Evolutionary conservation across 1,139 yeast genomes (phyloP).

Genomic region (Taphrina communis): DNA sequence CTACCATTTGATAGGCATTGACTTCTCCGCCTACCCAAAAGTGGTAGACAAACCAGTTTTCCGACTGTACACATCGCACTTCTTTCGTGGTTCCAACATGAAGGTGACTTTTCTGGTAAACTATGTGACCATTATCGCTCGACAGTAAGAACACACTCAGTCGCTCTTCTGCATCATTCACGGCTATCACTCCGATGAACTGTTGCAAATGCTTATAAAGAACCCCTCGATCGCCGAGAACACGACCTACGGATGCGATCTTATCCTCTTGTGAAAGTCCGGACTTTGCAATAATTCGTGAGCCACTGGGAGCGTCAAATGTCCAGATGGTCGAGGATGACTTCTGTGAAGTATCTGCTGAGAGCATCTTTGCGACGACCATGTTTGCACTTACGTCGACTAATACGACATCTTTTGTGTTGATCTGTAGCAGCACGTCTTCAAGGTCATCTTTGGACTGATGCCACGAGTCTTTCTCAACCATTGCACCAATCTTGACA

Average conservation of each 20-base stretch:
- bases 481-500: neutral
- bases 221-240: slow-evolving; percentile 73
- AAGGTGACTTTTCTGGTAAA: slow-evolving; percentile 51
- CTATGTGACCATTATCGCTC: slow-evolving; percentile 68
- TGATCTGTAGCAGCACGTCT: neutral
- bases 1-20: slow-evolving; percentile 65
- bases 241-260: slow-evolving; percentile 71
- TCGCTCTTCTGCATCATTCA: slow-evolving; percentile 49
- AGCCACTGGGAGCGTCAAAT: slow-evolving; percentile 52
- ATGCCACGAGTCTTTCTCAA: neutral
- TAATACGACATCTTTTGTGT: slow-evolving; percentile 42
- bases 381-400: neutral
- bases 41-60: slow-evolving; percentile 80
- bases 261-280: slow-evolving; percentile 50
- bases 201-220: slow-evolving; percentile 85
- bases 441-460: neutral
- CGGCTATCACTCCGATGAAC: slow-evolving; percentile 62
- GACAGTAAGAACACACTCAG: slow-evolving; percentile 64
- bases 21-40: slow-evolving; percentile 55
- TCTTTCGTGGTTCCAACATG: slow-evolving; percentile 54
- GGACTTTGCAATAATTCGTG: slow-evolving; percentile 18
- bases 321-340: slow-evolving; percentile 47
- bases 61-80: slow-evolving; percentile 69
- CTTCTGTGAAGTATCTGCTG: neutral
- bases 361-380: neutral